Evolutionary conservation across 2,329 filamentous ascomycete species (phyloP), one percentile per base, ranked within the genome.

Genomic region (Leptographium radiaticola): DNA sequence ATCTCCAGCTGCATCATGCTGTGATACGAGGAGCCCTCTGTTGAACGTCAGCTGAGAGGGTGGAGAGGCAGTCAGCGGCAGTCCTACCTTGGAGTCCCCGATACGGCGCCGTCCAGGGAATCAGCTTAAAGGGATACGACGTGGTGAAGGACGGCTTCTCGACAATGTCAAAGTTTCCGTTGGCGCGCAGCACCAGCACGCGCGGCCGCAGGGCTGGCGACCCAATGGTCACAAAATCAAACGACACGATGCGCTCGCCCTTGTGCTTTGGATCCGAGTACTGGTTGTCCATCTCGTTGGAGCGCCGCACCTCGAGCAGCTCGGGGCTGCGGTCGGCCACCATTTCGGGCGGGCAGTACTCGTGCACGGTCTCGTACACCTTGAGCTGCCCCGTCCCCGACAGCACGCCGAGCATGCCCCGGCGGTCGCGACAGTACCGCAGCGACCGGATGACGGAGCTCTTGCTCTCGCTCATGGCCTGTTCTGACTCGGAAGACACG

Each of bases 141-240:
- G 76, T 72, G 2, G 78, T 78, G 55, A 73, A 72, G 1, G 79
- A 77, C 6, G 81, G 79, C 61, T 79, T 77, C 58, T 83, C 76
- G 31, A 84, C 63, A 18, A 85, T 79, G 34, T 81, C 79, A 62
- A 83, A 80, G 15, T 69, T 70, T 18, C 81, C 80, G 57, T 76
- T 83, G 38, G 78, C 78, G 31, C 80, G 73, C 31, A 84, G 64
- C 2, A 80, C 79, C 30, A 84, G 64, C 42, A 81, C 67, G n/a
- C 81, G 73, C 34, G 80, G 79, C 30, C 74, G 74, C 49, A 82
- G 62, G 15, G 73, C 72, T 4, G 77, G 70, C 4, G 76, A 79
- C 12, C 75, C 71, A 48, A 83, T 68, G 4, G 77, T 83, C 11
- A 84, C 69, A 81, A 81, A 85, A 62, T 85, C 81, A 63, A 84